Evolutionary conservation across 2,329 filamentous ascomycete genomes (phyloP).

Genomic region (Cryphonectria japonica): DNA sequence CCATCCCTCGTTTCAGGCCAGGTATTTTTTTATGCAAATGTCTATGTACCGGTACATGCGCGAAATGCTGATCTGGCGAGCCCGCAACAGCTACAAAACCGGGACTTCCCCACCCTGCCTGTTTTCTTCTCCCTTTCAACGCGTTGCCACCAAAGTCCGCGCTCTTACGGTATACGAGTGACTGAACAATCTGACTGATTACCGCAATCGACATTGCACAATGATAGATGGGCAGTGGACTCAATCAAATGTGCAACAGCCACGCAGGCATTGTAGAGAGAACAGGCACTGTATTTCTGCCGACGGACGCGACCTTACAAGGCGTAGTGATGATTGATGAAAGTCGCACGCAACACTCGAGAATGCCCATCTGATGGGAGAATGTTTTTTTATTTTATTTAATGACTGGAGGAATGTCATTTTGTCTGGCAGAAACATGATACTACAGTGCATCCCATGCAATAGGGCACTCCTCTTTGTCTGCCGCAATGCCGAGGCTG

Average conservation of each 20-base stretch:
- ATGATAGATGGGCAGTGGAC: background rate
- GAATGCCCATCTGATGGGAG: background rate
- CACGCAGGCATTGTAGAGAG: background rate
- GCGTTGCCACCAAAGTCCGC: background rate
- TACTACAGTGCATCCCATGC: background rate
- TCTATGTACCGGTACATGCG: slow-evolving; percentile 22
- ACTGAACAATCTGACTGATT: background rate
- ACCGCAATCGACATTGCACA: background rate
- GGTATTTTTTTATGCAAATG: slow-evolving; percentile 18
- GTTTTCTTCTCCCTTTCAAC: background rate
- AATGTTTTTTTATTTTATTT: background rate
- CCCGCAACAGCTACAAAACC: slow-evolving; percentile 18
- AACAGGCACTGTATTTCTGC: background rate
- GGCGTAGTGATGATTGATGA: background rate
- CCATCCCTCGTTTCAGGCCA: slow-evolving; percentile 13
- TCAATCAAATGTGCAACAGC: background rate
- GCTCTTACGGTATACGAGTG: background rate
- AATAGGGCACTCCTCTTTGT: background rate
- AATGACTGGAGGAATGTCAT: background rate
- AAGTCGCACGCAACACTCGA: background rate
- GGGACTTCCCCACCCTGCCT: slow-evolving; percentile 5
- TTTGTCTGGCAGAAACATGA: background rate
- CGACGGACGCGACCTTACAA: background rate
- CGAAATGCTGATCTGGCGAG: slow-evolving; percentile 14
- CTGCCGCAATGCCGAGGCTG: background rate